Percentiles rank a stretch among this genome's conserved stretches.
Conservation (phyloP, 2,329 filamentous ascomycete species). For the Penicillium sp. region DNA sequence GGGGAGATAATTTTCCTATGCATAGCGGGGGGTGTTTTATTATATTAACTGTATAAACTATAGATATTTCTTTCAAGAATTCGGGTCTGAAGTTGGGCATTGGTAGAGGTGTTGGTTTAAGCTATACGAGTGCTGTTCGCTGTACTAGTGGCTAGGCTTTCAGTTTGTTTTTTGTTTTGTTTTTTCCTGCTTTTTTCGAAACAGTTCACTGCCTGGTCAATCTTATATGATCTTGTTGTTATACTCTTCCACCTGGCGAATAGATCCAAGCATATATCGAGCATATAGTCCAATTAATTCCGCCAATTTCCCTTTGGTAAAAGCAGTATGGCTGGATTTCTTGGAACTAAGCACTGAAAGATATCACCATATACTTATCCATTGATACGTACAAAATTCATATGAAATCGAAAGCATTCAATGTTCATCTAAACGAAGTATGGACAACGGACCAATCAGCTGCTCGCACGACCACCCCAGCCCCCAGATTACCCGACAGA, state of each 20-base stretch:
- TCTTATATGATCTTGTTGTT: too few species aligned
- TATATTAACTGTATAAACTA: not conserved
- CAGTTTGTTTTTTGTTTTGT: too few species aligned
- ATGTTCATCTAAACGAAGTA: too few species aligned
- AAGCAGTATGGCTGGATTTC: too few species aligned
- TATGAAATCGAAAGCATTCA: not conserved
- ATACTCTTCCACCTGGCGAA: too few species aligned
- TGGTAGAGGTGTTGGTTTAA: not conserved
- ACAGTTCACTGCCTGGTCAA: too few species aligned
- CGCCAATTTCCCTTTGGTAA: too few species aligned
- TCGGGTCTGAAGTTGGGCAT: not conserved
- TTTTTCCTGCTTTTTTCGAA: too few species aligned
- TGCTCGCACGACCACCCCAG: not conserved
- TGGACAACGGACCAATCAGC: not conserved
- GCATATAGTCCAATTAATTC: too few species aligned
- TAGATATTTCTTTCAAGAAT: not conserved
- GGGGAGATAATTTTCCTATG: not conserved
- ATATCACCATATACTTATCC: too few species aligned
- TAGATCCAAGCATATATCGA: too few species aligned
- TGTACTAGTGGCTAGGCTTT: not conserved
- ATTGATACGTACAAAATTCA: not conserved
- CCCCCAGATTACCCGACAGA: not conserved
- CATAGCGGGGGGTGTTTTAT: not conserved
- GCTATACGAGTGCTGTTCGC: not conserved
- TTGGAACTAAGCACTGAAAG: too few species aligned